Evolutionary conservation across 139 green algal species (phyloP), one percentile per base, ranked within the genome.

Genomic region (Pedinophyceae sp.): DNA sequence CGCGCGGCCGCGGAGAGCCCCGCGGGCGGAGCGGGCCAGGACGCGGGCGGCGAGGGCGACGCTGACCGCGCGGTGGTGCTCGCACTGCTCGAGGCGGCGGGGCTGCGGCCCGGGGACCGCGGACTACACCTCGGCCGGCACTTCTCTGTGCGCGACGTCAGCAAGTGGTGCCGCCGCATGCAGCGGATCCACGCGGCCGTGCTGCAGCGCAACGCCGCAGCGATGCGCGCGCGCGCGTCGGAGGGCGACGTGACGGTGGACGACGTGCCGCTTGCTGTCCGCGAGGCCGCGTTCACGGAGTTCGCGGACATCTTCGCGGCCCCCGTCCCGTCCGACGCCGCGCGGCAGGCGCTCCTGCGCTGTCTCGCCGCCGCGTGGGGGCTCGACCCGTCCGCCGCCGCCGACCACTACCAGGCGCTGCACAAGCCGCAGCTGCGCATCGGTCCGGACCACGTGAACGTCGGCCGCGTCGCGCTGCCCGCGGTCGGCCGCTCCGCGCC

Each of bases 111-210:
- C 2, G 76, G 76, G 0, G 74, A 77, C 25, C 55, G 76, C 16
- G 54, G 48, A 2, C 68, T 87, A 34, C 61, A 60, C 20, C 56
- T 90, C 25, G 68, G 66, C 17, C 68, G 71, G 18, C 71, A 83
- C 57, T 83, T 87, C 43, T 80, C 65, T 30, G 54, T 87, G 4
- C 65, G 86, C 4, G 86, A 95, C 29, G 24, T 90, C 18, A 64
- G 83, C 55, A 94, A 93, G 66, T 94, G 82, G 86, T 79, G 69
- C 49, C 45, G 50, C 2, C 72, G 86, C 58, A 78, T 95, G 69
- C 43, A 62, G 67, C 22, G 48, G 24, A 20, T 16, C n/a, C n/a
- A 6, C 16, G 27, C 25, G 18, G 30, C 6, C 34, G 27, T 27
- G 57, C 52, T 70, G 26, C 62, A 66, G 52, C 20, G 51, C 3